A percentile compares a stretch with the other conserved stretches of the same genome.
Evolutionary conservation across 352 stramenopile species (phyloP).

Genomic region (Globisporangium splendens): DNA sequence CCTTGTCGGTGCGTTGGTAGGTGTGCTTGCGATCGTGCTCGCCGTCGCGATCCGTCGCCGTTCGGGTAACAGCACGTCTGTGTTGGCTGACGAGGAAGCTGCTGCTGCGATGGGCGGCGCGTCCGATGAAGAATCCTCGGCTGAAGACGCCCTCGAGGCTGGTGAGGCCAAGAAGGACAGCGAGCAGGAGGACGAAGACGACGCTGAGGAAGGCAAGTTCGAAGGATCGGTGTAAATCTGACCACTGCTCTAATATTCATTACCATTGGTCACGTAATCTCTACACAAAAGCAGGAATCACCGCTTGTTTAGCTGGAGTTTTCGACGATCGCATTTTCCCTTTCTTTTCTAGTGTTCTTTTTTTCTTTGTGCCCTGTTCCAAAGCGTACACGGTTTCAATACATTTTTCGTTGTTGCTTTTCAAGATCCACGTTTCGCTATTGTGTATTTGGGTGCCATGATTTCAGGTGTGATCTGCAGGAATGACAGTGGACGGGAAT

Average conservation of each 20-base stretch:
- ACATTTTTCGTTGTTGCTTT: no score
- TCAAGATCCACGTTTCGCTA: no score
- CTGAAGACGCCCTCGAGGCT: conserved; percentile 30
- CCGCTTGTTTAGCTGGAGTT: no score
- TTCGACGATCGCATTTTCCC: no score
- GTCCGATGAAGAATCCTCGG: conserved; percentile 27
- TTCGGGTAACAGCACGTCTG: conserved; percentile 15
- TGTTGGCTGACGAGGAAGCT: conserved; percentile 31
- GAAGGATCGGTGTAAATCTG: conserved; percentile 44
- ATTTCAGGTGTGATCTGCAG: no score
- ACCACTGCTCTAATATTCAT: not conserved
- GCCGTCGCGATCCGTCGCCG: conserved; percentile 27
- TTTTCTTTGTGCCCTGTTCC: no score
- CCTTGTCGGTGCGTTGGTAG: conserved; percentile 14
- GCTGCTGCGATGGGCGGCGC: conserved; percentile 34
- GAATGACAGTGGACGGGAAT: no score
- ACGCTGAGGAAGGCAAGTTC: conserved; percentile 47
- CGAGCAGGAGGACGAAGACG: conserved; percentile 21
- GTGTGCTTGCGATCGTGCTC: conserved; percentile 13
- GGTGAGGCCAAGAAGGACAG: conserved; percentile 26
- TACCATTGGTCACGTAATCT: no score
- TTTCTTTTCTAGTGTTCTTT: no score
- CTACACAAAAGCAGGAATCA: no score
- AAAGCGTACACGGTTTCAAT: no score
- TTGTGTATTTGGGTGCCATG: no score